A percentile compares a stretch with the other conserved stretches of the same genome.
Conservation (phyloP, 176 grass and related monocot genomes). For the Chloris gayana region DNA sequence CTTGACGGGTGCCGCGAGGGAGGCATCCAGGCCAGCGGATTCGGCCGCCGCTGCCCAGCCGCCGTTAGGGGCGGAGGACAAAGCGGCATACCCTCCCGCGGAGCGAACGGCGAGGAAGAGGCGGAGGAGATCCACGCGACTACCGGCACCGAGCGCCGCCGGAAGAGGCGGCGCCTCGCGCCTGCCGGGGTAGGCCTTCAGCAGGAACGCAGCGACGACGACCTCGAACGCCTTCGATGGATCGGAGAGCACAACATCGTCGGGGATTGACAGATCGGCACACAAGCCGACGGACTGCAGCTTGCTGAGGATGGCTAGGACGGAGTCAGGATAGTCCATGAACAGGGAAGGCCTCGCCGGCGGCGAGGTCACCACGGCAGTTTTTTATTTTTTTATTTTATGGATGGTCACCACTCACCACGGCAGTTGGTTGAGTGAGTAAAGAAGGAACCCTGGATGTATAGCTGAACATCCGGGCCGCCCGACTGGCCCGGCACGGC, state of each 20-base stretch:
- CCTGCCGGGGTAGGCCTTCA: slow-evolving; percentile 42
- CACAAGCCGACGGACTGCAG: slow-evolving; percentile 64
- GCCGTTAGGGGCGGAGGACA: not conserved
- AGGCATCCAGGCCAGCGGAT: slow-evolving; percentile 33
- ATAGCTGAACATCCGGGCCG: too few relatives aligned
- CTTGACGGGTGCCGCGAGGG: slow-evolving; percentile 45
- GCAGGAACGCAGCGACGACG: slow-evolving; percentile 51
- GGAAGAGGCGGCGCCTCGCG: slow-evolving; percentile 50
- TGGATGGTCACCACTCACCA: not conserved
- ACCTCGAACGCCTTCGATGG: slow-evolving; percentile 57
- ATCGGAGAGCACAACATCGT: slow-evolving; percentile 5
- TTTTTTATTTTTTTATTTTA: not conserved
- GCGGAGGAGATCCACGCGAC: slow-evolving; percentile 48
- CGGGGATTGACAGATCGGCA: slow-evolving; percentile 35
- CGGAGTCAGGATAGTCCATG: slow-evolving; percentile 36
- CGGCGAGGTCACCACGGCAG: slow-evolving; percentile 42
- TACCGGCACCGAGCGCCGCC: slow-evolving; percentile 35
- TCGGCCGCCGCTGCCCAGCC: slow-evolving; percentile 50
- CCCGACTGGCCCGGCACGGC: too few relatives aligned
- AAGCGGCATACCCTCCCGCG: slow-evolving; percentile 43
- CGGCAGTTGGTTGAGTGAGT: not conserved
- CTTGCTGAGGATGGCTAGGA: slow-evolving; percentile 54
- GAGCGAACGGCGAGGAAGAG: slow-evolving; percentile 50
- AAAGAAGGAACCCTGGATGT: not conserved
- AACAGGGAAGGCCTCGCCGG: slow-evolving; percentile 2